Evolutionary conservation across 768 basidiomycete genomes (phyloP).

Genomic region (Psilocybe subaeruginosa): DNA sequence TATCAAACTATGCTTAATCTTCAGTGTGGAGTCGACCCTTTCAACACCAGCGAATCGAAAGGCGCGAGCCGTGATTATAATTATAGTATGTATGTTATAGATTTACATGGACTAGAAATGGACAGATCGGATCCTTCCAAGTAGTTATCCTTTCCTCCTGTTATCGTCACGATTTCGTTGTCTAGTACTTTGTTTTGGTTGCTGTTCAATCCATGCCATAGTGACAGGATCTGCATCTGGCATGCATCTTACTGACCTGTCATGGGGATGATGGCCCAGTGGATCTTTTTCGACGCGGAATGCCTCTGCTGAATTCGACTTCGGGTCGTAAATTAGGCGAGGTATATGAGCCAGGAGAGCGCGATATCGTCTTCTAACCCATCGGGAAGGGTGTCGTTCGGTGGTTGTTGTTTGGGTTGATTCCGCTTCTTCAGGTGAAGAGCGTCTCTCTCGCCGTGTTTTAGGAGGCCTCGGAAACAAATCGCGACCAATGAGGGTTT

Average conservation of each 20-base stretch:
- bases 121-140: conserved; percentile 39
- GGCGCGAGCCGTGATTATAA: conserved; percentile 76
- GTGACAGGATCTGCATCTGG: conserved; percentile 32
- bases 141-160: conserved; percentile 5
- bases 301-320: conserved; percentile 13
- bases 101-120: conserved; percentile 82
- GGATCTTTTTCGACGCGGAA: conserved; percentile 37
- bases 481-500: conserved; percentile 42
- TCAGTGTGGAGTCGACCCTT: conserved; percentile 81
- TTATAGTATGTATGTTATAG: conserved; percentile 89
- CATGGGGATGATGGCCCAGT: conserved; percentile 27
- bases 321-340: conserved; percentile 42
- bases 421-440: not conserved
- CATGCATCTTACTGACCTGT: conserved; percentile 24
- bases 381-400: conserved; percentile 41
- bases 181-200: not conserved
- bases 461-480: conserved; percentile 22
- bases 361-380: conserved; percentile 59
- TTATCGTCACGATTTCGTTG: not conserved
- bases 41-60: conserved; percentile 51
- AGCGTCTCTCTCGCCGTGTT: conserved; percentile 38
- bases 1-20: conserved; percentile 91
- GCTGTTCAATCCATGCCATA: conserved; percentile 37
- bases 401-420: not conserved
- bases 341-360: conserved; percentile 65